Base-by-base conservation (phyloP, 768 basidiomycete genomes). In the Boletellus sp. region DNA sequence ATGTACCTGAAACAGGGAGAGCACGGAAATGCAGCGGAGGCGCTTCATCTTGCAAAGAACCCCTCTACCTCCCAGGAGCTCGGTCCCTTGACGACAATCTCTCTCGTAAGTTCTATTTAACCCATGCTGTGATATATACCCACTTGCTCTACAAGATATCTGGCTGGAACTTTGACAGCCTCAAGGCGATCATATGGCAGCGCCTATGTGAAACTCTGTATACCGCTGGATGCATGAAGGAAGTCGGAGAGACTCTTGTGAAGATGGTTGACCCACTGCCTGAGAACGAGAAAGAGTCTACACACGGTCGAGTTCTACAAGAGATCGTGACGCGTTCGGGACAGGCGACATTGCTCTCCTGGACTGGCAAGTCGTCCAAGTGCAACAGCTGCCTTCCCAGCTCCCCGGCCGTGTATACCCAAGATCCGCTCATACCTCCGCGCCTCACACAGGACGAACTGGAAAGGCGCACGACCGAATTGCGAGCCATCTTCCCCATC, bases 11-110 rank as follows among this genome's bases (percentile, higher is more conserved):
- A 46, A 46, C 45, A 26, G 19, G 24, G 24, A 0, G 38, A 47
- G 17, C 32, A 47, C 15, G 46, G 22, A 16, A 23, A 20, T 20
- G 46, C 46, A 1, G 19, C 32, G 31, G 16, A 31, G 4, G 32
- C 38, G 2, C 37, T 47, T 20, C 10, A 32, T 5, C 37, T 15
- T 23, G 38, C 37, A 47, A 39, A 38, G 26, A 7, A 44, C 6
- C 42, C 42, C 1, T 4, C 61, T 69, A 11, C 89, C 12, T 22
- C 42, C 15, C 24, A 20, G 33, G 22, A 19, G 4, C 19, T 22
- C 7, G 16, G 24, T 34, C 31, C 31, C 13, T 23, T 41, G 20
- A 41, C 15, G 2, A 40, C 39, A 3, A 47, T 47, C 7, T 47
- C 32, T 8, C 19, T 47, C 8, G 47, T 47, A 23, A 33, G 39